Evolutionary conservation across 1,139 yeast genomes (phyloP).

Genomic region (Nakaseomyces sp.): DNA sequence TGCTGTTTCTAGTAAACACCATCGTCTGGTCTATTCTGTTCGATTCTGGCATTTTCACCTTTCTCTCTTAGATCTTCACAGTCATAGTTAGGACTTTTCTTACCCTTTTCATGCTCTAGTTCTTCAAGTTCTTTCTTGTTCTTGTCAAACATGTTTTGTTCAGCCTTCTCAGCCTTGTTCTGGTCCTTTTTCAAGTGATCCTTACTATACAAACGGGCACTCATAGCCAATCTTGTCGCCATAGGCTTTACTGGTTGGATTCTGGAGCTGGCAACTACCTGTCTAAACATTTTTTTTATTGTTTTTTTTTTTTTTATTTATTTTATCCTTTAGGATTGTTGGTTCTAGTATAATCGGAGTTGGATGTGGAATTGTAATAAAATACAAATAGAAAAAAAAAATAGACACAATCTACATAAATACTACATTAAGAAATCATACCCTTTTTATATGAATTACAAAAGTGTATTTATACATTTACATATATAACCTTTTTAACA

Average conservation of each 20-base stretch:
- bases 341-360: no score
- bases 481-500: no score
- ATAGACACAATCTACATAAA: no score
- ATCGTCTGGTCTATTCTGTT: conserved; percentile 31
- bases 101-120: conserved; percentile 20
- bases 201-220: background rate
- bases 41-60: conserved; percentile 29
- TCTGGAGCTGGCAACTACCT: background rate
- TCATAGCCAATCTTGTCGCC: background rate
- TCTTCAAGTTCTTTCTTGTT: conserved; percentile 24
- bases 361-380: no score
- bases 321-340: no score
- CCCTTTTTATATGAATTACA: no score
- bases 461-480: no score
- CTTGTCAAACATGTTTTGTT: conserved; percentile 23
- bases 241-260: background rate
- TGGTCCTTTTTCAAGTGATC: conserved; percentile 15
- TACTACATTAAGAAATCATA: no score
- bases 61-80: conserved; percentile 18
- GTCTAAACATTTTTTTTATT: conserved; percentile 1
- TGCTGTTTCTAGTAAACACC: conserved; percentile 31
- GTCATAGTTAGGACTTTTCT: conserved; percentile 16
- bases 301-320: no score
- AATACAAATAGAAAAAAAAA: no score
- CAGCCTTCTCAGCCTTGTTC: conserved; percentile 17